Evolutionary conservation across 768 basidiomycete species (phyloP).

Genomic region (Peribolospora baueri): DNA sequence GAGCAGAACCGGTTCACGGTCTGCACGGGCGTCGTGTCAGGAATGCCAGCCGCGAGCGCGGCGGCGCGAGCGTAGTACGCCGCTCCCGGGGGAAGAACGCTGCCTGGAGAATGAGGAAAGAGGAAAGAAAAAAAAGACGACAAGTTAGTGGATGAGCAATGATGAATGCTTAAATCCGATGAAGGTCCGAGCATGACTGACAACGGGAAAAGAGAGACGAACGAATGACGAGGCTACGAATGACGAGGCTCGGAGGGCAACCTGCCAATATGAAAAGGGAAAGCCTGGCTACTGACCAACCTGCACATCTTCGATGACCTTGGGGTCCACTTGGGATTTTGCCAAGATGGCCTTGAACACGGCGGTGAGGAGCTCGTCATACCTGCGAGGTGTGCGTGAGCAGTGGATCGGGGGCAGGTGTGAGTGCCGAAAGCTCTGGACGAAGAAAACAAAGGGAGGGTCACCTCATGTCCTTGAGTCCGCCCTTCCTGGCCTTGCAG

Average conservation of each 20-base stretch:
- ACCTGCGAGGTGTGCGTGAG: neutral
- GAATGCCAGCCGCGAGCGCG: slow-evolving; percentile 61
- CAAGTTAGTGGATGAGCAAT: too few relatives aligned
- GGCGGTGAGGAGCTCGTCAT: slow-evolving; percentile 5
- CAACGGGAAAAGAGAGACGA: slow-evolving; percentile 12
- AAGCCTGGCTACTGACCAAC: slow-evolving; percentile 36
- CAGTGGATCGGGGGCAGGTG: neutral
- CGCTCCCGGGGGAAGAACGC: slow-evolving; percentile 61
- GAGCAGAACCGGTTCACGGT: slow-evolving; percentile 83
- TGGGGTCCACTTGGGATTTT: neutral
- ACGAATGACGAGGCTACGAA: neutral
- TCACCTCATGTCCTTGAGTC: slow-evolving; percentile 48
- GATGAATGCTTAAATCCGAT: too few relatives aligned
- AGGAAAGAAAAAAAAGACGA: neutral
- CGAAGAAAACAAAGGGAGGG: neutral
- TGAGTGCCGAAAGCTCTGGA: neutral
- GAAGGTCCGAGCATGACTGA: slow-evolving; percentile 13
- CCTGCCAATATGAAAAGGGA: slow-evolving; percentile 48
- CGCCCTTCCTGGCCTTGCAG: slow-evolving; percentile 69
- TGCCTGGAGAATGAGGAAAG: slow-evolving; percentile 26
- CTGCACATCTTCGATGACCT: slow-evolving; percentile 7
- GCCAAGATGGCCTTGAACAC: slow-evolving; percentile 4
- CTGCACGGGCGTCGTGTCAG: slow-evolving; percentile 39
- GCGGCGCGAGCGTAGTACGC: slow-evolving; percentile 71
- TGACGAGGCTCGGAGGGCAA: slow-evolving; percentile 12